Base-by-base conservation (phyloP, 768 basidiomycete genomes). In the Lactifluus piperatus region DNA sequence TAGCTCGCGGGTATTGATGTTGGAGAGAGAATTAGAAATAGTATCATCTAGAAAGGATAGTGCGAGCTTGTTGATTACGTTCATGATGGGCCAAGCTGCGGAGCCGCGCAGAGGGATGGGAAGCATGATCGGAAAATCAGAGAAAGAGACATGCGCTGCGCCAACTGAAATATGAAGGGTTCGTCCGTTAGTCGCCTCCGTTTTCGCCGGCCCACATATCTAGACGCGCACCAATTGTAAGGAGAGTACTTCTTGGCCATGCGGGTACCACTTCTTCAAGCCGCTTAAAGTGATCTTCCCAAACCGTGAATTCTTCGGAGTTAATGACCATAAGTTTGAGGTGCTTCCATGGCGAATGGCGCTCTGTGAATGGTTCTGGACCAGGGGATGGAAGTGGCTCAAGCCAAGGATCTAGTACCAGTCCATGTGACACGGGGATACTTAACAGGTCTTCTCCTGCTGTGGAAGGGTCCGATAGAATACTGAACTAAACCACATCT, bases 351-450 rank as follows among this genome's bases (percentile, higher is more conserved):
- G 65, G 20, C 22, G 68, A 50, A 3, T 54, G 39, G 46, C 59
- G 58, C 27, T 50, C 30, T 13, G 56, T 44, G 45, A 61, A 45
- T 18, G 70, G 74, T 1, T 53, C 57, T 0, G 74, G 83, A 4
- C 82, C 83, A 30, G 81, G 86, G 39, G 75, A 69, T 7, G 84
- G 78, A 24, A 91, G 66, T 18, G 90, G 88, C 56, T 92, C 88
- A 8, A 92, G 71, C 91, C 91, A 93, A 20, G 91, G 91, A 71
- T 94, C 91, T 18, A 90, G 77, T 22, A 86, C 75, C 22, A 93
- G 67, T 9, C 78, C 81, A 48, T 80, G 78, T 6, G 73, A 70
- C 51, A 88, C 71, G 0, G 84, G 84, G 55, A 91, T 74, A 2
- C 65, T 68, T 13, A 67, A n/a, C n/a, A n/a, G n/a, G n/a, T n/a